Evolutionary conservation across 768 basidiomycete genomes (phyloP).

Genomic region (Coprinellus micaceus): DNA sequence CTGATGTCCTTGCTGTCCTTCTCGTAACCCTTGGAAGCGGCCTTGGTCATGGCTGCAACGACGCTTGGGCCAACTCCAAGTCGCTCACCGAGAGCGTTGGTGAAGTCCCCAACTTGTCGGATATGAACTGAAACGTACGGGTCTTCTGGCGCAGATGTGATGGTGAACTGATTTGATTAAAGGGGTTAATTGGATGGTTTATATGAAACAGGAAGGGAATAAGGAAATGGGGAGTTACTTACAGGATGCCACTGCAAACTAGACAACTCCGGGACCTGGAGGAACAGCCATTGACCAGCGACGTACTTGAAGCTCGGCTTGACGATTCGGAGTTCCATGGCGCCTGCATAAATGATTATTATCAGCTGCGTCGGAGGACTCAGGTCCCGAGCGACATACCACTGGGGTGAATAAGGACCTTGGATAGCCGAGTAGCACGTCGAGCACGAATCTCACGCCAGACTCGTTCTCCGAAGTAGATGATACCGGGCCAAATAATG

Average conservation of each 20-base stretch:
- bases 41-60: conserved; percentile 73
- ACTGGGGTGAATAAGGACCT: conserved; percentile 86
- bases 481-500: conserved; percentile 87
- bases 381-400: conserved; percentile 41
- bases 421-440: conserved; percentile 71
- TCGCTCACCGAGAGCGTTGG: conserved; percentile 77
- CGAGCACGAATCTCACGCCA: conserved; percentile 82
- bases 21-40: conserved; percentile 73
- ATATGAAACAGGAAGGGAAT: conserved; percentile 4
- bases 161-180: conserved; percentile 64
- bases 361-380: not conserved
- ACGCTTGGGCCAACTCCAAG: conserved; percentile 78
- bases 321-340: conserved; percentile 89
- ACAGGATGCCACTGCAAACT: conserved; percentile 94
- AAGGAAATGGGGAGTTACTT: conserved; percentile 28
- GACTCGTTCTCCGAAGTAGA: conserved; percentile 85
- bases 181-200: conserved; percentile 11
- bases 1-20: conserved; percentile 49
- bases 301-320: conserved; percentile 92
- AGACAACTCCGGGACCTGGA: conserved; percentile 85
- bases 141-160: conserved; percentile 92
- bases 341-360: conserved; percentile 41
- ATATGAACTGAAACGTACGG: conserved; percentile 90
- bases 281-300: conserved; percentile 88
- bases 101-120: conserved; percentile 91